A percentile compares a stretch with the other conserved stretches of the same genome.
Conservation (phyloP, 2,329 filamentous ascomycete genomes). For the Diaporthe vexans region DNA sequence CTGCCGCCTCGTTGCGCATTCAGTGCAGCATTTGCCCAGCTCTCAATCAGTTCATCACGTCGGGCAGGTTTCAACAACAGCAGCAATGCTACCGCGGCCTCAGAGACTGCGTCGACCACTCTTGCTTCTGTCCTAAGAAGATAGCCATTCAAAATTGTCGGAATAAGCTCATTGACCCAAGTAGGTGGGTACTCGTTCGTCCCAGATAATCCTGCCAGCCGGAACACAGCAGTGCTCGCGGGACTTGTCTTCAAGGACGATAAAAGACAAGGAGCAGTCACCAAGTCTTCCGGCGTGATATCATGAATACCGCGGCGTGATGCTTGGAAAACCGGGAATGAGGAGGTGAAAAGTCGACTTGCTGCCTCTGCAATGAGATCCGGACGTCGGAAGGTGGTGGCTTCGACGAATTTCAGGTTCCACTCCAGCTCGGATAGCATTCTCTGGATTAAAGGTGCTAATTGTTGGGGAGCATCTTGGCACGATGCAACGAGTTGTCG, state of each 20-base stretch:
- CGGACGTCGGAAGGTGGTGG: conserved; percentile 67
- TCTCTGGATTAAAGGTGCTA: conserved; percentile 3
- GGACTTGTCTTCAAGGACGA: not conserved
- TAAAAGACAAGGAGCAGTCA: conserved; percentile 46
- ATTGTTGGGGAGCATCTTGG: not conserved
- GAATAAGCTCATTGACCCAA: conserved; percentile 43
- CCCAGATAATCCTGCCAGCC: not conserved
- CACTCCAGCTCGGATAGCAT: conserved; percentile 48
- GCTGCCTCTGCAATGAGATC: conserved; percentile 76
- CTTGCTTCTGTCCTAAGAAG: conserved; percentile 65
- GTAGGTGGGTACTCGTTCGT: conserved; percentile 2
- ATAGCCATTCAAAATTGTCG: conserved; percentile 58
- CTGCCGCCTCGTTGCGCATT: conserved; percentile 53
- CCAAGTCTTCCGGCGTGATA: conserved; percentile 42
- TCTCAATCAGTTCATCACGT: conserved; percentile 56
- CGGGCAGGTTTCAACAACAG: conserved; percentile 56
- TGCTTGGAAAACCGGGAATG: conserved; percentile 62
- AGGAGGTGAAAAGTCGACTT: conserved; percentile 69
- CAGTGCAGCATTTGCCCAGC: conserved; percentile 63
- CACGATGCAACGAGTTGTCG: conserved; percentile 49
- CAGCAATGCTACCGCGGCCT: conserved; percentile 65
- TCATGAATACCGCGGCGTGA: conserved; percentile 44
- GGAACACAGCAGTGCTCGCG: conserved; percentile 7
- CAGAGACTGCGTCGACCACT: conserved; percentile 62
- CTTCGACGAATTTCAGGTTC: conserved; percentile 58